Evolutionary conservation across 768 basidiomycete species (phyloP).

Genomic region (Mycena galopus): DNA sequence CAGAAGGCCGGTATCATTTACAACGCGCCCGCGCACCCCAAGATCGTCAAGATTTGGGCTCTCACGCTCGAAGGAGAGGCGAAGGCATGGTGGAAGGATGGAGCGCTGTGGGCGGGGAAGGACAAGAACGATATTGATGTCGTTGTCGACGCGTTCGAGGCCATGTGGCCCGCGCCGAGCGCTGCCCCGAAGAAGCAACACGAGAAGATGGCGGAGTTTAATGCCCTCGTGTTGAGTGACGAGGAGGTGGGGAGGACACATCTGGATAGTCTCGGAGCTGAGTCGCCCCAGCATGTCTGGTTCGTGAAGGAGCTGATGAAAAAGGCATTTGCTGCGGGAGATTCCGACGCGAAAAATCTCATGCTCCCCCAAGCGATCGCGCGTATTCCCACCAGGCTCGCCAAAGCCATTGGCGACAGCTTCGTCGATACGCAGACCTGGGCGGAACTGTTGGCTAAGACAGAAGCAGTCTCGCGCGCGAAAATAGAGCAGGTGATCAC

Average conservation of each 20-base stretch:
- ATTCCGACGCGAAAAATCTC: neutral
- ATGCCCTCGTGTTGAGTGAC: neutral
- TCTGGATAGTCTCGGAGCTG: too few relatives aligned
- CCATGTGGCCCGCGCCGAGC: neutral
- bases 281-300: neutral
- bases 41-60: slow-evolving; percentile 8
- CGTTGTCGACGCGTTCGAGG: neutral
- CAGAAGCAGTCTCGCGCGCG: slow-evolving; percentile 2
- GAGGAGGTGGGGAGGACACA: slow-evolving; percentile 2
- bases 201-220: slow-evolving; percentile 11
- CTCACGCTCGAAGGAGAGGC: slow-evolving; percentile 6
- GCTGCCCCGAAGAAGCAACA: slow-evolving; percentile 2
- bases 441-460: neutral
- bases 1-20: neutral
- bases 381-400: neutral
- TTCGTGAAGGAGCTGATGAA: slow-evolving; percentile 10
- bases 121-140: neutral
- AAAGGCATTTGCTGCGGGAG: neutral
- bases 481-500: neutral
- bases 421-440: neutral
- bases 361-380: neutral
- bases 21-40: slow-evolving; percentile 1
- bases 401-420: neutral
- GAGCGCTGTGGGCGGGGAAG: too few relatives aligned
- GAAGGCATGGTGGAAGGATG: slow-evolving; percentile 10